These are phyloP conservation scores for Alternaria atra DNA, from an alignment of 2,329 filamentous ascomycete species.

Conservation along the genomic window DNA sequence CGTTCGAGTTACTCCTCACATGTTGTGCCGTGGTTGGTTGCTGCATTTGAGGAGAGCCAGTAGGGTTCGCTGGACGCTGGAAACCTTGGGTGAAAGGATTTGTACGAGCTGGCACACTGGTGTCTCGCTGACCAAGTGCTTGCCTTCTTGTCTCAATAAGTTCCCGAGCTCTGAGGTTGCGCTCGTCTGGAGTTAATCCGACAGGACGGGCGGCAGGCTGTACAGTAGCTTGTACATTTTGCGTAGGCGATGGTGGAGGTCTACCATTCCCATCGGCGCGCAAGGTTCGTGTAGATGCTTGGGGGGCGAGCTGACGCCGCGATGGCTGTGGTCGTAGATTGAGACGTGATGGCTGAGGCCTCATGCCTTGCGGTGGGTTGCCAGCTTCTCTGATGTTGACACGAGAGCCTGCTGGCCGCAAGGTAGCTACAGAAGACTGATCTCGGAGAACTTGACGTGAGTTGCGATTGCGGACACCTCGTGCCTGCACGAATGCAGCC, in stretches of 20 bases:
- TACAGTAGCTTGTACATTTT: constrained; percentile 23
- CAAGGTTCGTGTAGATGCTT: constrained; percentile 49
- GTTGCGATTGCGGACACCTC: constrained; percentile 35
- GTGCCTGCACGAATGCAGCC: constrained; percentile 47
- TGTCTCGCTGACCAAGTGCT: constrained; percentile 39
- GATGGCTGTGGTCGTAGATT: constrained; percentile 50
- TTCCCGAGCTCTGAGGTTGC: constrained; percentile 46
- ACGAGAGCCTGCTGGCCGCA: constrained; percentile 46
- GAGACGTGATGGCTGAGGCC: constrained; percentile 48
- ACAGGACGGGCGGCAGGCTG: constrained; percentile 34
- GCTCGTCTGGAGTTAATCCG: constrained; percentile 47
- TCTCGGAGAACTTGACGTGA: constrained; percentile 50
- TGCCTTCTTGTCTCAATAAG: constrained; percentile 48
- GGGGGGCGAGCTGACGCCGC: constrained; percentile 45
- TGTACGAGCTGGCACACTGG: constrained; percentile 40
- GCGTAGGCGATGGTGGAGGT: constrained; percentile 40
- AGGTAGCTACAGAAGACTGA: constrained; percentile 51
- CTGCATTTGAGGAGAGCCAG: constrained; percentile 24
- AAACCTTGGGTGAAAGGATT: constrained; percentile 49
- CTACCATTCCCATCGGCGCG: constrained; percentile 45
- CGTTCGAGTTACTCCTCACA: constrained; percentile 45
- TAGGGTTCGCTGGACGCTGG: constrained; percentile 38
- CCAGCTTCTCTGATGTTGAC: constrained; percentile 45
- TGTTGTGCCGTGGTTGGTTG: constrained; percentile 31
- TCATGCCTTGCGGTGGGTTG: constrained; percentile 37